phyloP scores from a whole-genome alignment of 257 asterid species.

The Fraxinus cuspidata region DNA sequence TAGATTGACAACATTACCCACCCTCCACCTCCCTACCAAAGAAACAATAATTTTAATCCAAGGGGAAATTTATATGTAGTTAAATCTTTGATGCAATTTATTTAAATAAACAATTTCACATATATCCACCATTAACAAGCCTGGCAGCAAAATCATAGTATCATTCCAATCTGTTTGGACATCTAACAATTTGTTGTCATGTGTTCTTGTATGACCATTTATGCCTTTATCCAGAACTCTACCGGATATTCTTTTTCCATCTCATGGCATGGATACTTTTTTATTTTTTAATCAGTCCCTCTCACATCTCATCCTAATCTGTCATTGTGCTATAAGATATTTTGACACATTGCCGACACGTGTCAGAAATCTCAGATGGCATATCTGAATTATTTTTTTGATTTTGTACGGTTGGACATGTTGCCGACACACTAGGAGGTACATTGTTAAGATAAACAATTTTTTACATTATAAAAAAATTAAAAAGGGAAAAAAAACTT shows the following conservation, averaged over 20 bases:
- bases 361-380: too few species aligned
- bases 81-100: neutral
- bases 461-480: too few species aligned
- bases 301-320: neutral
- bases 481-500: too few species aligned
- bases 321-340: neutral
- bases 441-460: too few species aligned
- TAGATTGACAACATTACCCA: neutral
- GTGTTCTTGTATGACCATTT: constrained; percentile 6
- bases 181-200: neutral
- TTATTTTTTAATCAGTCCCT: neutral
- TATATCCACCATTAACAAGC: neutral
- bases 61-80: neutral
- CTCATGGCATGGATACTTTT: neutral
- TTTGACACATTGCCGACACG: too few species aligned
- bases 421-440: too few species aligned
- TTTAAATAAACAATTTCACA: neutral
- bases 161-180: neutral
- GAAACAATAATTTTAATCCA: neutral
- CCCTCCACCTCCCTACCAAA: neutral
- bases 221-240: neutral
- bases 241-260: neutral
- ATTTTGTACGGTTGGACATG: too few species aligned
- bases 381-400: too few species aligned
- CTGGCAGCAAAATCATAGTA: neutral